Evolutionary conservation across 2,329 filamentous ascomycete genomes (phyloP).

Genomic region (Pleomassaria siparia): DNA sequence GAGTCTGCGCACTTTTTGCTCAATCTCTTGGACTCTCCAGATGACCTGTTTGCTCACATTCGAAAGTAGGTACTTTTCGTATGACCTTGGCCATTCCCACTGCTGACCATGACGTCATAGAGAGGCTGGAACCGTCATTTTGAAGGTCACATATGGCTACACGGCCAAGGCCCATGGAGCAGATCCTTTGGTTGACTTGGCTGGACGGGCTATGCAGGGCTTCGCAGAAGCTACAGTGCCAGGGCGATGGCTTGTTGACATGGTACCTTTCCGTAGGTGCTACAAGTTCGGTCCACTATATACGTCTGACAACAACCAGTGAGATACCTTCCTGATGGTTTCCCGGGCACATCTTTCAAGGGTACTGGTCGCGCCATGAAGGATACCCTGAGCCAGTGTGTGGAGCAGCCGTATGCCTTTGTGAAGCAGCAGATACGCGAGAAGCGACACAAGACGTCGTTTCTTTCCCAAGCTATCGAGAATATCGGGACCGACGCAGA

Average conservation of each 20-base stretch:
- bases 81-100: not conserved
- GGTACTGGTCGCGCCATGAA: conserved; percentile 43
- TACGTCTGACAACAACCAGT: conserved; percentile 21
- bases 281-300: not conserved
- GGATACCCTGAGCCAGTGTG: conserved; percentile 30
- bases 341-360: conserved; percentile 51
- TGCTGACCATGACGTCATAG: conserved; percentile 38
- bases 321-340: conserved; percentile 48
- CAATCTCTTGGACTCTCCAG: conserved; percentile 20
- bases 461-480: conserved; percentile 45
- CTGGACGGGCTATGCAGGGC: conserved; percentile 42
- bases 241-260: conserved; percentile 50
- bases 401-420: conserved; percentile 47
- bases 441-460: conserved; percentile 39
- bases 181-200: conserved; percentile 50
- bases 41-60: conserved; percentile 24
- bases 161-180: conserved; percentile 40
- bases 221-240: conserved; percentile 47
- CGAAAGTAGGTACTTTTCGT: conserved; percentile 10
- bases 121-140: conserved; percentile 30
- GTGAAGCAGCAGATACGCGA: conserved; percentile 45
- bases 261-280: conserved; percentile 46
- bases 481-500: conserved; percentile 30
- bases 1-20: conserved; percentile 26
- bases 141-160: conserved; percentile 45